phyloP scores from a whole-genome alignment of 176 grass and related monocot genomes.

The Carex littledalei region DNA sequence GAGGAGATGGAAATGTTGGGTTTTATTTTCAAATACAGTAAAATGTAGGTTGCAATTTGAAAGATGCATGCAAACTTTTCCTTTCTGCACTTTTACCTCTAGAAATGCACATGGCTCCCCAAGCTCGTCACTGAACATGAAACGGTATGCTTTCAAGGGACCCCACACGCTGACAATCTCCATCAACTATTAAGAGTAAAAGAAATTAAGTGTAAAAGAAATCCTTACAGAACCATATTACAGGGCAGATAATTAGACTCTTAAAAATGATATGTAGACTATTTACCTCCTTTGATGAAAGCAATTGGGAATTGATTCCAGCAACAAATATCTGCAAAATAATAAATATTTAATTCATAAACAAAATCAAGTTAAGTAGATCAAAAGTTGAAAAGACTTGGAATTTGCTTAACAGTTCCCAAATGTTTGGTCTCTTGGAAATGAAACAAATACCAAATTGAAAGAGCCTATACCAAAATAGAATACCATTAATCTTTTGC shows the following conservation, averaged over 20 bases:
- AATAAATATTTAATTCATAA: conserved; percentile 30
- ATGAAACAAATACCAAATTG: not conserved
- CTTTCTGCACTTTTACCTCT: conserved; percentile 48
- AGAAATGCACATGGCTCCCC: conserved; percentile 75
- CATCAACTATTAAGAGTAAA: conserved; percentile 69
- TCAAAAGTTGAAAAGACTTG: not conserved
- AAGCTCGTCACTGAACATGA: conserved; percentile 57
- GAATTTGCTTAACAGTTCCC: not conserved
- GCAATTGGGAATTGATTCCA: conserved; percentile 51
- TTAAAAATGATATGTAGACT: conserved; percentile 5
- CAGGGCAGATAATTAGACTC: conserved; percentile 13
- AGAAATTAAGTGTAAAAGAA: conserved; percentile 3
- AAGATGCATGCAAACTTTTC: conserved; percentile 1
- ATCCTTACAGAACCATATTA: conserved; percentile 10
- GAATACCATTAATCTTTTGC: conserved; percentile 9
- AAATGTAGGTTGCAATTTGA: conserved; percentile 1
- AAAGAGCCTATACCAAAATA: not conserved
- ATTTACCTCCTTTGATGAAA: conserved; percentile 84
- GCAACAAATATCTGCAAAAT: conserved; percentile 81
- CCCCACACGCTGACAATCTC: conserved; percentile 87
- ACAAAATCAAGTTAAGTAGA: not conserved
- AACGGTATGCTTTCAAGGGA: conserved; percentile 54
- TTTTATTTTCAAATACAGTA: not conserved
- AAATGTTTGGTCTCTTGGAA: not conserved
- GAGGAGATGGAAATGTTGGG: not conserved